Percentiles rank a stretch among this genome's conserved stretches.
Evolutionary conservation across 495 filamentous ascomycete genomes (phyloP).

Genomic region (Neurospora sp.): DNA sequence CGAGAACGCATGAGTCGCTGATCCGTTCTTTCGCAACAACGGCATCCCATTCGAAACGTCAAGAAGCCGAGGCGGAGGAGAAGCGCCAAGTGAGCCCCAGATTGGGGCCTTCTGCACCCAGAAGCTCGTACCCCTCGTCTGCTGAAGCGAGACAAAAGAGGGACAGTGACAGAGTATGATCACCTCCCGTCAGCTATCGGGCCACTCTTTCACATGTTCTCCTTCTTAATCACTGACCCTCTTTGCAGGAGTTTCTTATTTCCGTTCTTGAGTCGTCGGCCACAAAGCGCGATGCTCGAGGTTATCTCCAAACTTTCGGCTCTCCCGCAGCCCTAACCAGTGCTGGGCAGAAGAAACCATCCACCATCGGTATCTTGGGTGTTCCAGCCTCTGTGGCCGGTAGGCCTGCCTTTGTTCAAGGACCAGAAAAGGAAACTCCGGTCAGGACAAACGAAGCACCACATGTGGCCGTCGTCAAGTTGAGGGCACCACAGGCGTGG

Average conservation of each 20-base stretch:
- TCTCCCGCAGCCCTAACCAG: conserved; percentile 12
- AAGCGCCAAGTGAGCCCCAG: background rate
- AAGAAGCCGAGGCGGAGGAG: background rate
- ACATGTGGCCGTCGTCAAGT: conserved; percentile 80
- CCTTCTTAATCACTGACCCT: conserved; percentile 7
- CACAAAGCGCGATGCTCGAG: conserved; percentile 82
- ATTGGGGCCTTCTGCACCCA: background rate
- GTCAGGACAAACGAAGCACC: conserved; percentile 37
- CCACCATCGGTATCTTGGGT: conserved; percentile 14
- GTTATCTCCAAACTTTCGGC: conserved; percentile 73
- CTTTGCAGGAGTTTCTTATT: conserved; percentile 63
- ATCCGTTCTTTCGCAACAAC: background rate
- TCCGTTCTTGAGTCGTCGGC: conserved; percentile 74
- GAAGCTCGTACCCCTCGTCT: conserved; percentile 23
- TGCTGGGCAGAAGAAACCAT: conserved; percentile 2
- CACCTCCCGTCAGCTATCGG: background rate
- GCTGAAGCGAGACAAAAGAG: conserved; percentile 34
- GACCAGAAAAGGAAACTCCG: conserved; percentile 17
- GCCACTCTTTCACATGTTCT: background rate
- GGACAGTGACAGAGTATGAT: conserved; percentile 29
- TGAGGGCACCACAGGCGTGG: conserved; percentile 60
- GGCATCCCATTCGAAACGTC: background rate
- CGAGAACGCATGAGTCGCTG: background rate
- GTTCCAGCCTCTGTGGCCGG: conserved; percentile 23
- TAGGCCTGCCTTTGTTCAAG: conserved; percentile 27